Base-by-base conservation (phyloP, 495 filamentous ascomycete genomes). In the Podospora pseudopauciseta region DNA sequence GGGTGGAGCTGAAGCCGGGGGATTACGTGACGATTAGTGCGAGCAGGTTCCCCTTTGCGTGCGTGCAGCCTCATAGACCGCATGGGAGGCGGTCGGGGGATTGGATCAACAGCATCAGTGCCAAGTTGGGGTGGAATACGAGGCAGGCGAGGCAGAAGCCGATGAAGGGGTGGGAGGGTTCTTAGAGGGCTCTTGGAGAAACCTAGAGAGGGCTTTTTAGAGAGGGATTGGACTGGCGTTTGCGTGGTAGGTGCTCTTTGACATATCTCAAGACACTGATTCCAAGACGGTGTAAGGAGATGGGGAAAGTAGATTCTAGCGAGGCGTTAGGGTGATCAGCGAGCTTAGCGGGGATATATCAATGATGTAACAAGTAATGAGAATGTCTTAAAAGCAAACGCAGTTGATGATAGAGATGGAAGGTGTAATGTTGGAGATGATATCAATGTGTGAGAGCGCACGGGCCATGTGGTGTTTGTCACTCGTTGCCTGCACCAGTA, bases 11-110 rank as follows among this genome's bases (percentile, higher is more conserved):
- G 66, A 80, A 83, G 57, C 92, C 93, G 0, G 95, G 95, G 7
- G 95, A 99, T 80, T 97, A 97, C 76, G 92, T 98, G 30, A 98
- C 94, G 0, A 92, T 99, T 59, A 93, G 91, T 60, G 96, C 96
- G 3, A 92, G 89, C 20, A 84, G 94, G 68, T 99, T 92, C 73
- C 95, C 95, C 0, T 99, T 98, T 80, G 92, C 95, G 4, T 92
- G 89, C 66, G 92, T 99, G 1, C 84, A 94, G 79, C 88, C 90
- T 13, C 85, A 88, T 19, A 91, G 91, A 4, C 88, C 90, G 15
- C 85, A 88, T 20, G 91, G 91, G 5, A 79, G 89, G 63, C 82
- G 88, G 64, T 90, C 87, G 66, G 92, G 96, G 75, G 93, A 97
- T 69, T 99, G 95, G 95, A 89, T 98, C 26, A 92, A 93, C 69